Conservation (phyloP, 805 yeast species). For the Metschnikowia lochheadii region DNA sequence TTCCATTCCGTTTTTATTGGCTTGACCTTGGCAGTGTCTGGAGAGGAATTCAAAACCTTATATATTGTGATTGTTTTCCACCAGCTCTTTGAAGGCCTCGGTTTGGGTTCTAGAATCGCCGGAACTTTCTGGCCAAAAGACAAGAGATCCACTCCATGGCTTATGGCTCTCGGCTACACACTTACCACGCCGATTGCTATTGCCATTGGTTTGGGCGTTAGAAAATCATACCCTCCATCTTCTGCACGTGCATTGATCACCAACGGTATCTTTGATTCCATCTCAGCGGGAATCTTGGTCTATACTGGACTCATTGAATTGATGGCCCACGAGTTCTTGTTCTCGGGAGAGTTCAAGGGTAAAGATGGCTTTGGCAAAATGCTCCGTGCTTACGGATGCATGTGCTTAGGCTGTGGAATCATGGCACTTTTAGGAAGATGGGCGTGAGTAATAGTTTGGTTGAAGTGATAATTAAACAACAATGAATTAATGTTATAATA, state of each 20-base stretch:
- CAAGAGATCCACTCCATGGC: constrained; percentile 47
- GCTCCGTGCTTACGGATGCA: constrained; percentile 22
- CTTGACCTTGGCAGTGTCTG: constrained; percentile 70
- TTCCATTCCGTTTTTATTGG: constrained; percentile 86
- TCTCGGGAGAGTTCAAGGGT: constrained; percentile 25
- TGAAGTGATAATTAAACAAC: background rate
- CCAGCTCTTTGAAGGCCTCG: constrained; percentile 83
- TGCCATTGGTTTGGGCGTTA: constrained; percentile 35
- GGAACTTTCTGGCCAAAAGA: constrained; percentile 50
- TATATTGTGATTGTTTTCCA: constrained; percentile 71
- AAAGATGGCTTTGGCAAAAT: constrained; percentile 18
- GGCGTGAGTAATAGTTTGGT: constrained; percentile 22
- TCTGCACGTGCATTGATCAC: constrained; percentile 31
- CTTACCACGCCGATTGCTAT: constrained; percentile 33
- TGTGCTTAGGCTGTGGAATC: constrained; percentile 26
- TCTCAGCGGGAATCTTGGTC: constrained; percentile 33
- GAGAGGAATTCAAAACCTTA: constrained; percentile 67
- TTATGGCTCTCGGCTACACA: constrained; percentile 27
- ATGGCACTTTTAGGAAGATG: constrained; percentile 35
- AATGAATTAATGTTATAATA: too few relatives aligned
- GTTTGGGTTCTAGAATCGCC: constrained; percentile 75
- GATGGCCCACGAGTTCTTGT: constrained; percentile 39
- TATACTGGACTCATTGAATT: constrained; percentile 36
- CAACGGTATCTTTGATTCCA: constrained; percentile 32
- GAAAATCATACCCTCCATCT: constrained; percentile 30